Conservation (phyloP, 2,329 filamentous ascomycete species). For the Xylariaceae sp. region DNA sequence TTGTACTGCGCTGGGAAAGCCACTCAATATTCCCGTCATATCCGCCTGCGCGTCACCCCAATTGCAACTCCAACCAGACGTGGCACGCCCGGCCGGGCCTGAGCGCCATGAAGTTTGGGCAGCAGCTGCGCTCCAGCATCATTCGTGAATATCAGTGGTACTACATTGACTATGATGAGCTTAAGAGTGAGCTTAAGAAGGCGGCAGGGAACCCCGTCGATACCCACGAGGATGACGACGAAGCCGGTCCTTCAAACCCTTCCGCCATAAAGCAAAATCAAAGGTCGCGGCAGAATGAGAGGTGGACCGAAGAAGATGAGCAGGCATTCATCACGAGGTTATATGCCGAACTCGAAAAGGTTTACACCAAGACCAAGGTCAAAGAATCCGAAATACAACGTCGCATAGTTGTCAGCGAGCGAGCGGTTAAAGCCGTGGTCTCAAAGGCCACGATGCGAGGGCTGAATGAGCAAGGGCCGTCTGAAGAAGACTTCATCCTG, state of each 20-base stretch:
- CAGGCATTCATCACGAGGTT: slow-evolving; percentile 80
- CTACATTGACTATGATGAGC: slow-evolving; percentile 95
- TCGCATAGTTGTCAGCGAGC: slow-evolving; percentile 80
- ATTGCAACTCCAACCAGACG: slow-evolving; percentile 8
- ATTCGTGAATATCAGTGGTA: slow-evolving; percentile 98
- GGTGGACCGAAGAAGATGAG: slow-evolving; percentile 92
- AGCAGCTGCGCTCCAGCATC: slow-evolving; percentile 91
- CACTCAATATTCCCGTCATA: background rate
- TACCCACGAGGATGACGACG: slow-evolving; percentile 32
- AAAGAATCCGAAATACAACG: slow-evolving; percentile 95
- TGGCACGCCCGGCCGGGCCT: slow-evolving; percentile 44
- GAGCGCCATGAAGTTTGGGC: slow-evolving; percentile 79
- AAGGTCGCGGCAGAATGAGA: slow-evolving; percentile 46
- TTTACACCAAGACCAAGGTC: slow-evolving; percentile 94
- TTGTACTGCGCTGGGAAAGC: too few relatives aligned
- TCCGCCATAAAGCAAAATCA: slow-evolving; percentile 35
- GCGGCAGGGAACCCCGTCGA: slow-evolving; percentile 49
- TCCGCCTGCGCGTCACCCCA: slow-evolving; percentile 17
- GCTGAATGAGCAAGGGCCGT: slow-evolving; percentile 55
- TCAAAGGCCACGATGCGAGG: slow-evolving; percentile 67
- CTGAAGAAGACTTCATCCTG: slow-evolving; percentile 89
- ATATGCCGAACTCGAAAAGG: slow-evolving; percentile 92
- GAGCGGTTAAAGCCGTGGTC: slow-evolving; percentile 78
- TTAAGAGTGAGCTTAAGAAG: slow-evolving; percentile 82
- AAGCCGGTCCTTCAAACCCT: slow-evolving; percentile 38